Base-by-base conservation (phyloP, 2,329 filamentous ascomycete species). In the Aspergillus pseudoglaucus region DNA sequence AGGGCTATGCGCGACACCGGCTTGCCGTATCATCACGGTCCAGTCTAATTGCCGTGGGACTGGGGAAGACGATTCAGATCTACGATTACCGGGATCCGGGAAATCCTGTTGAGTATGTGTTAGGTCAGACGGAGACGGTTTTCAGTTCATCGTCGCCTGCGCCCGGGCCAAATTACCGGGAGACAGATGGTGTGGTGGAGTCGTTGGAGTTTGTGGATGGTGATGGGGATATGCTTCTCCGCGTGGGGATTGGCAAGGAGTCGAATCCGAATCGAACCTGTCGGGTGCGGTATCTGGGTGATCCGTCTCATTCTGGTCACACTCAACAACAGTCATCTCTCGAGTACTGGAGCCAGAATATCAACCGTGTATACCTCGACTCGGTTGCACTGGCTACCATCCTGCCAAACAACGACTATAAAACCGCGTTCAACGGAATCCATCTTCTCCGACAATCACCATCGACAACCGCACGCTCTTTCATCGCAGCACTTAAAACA, bases 281-380 rank as follows among this genome's bases (percentile, higher is more conserved):
- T 12, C 51, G 57, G 17, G 56, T 59, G n/a, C 53, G 52, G 12
- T 59, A 59, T 44, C 33, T 59, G 18, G 57, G 56, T 5, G 44
- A 51, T 25, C 56, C 54, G 9, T 22, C 23, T 8, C 15, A 20
- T 20, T 12, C 22, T 3, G 6, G 22, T 5, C 22, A 20, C 20
- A 8, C 39, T 3, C 14, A 10, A 7, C 22, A 42, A 20, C 30
- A 44, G 14, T 23, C 37, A 18, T 8, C 15, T 18, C 45, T 58
- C 17, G 20, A 45, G 3, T 58, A 59, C 42, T 59, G 57, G 57
- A 45, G 45, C n/a, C 44, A 42, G 9, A 51, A 50, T 38, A 44
- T 59, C 33, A 47, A 51, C 30, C 49, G 45, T 23, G 43, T 56
- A 37, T 58, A 56, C 30, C 37, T 59, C 22, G 58, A 60, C 45